Conservation (phyloP, 1,284 basidiomycete species). For the Sporisorium graminicola region DNA sequence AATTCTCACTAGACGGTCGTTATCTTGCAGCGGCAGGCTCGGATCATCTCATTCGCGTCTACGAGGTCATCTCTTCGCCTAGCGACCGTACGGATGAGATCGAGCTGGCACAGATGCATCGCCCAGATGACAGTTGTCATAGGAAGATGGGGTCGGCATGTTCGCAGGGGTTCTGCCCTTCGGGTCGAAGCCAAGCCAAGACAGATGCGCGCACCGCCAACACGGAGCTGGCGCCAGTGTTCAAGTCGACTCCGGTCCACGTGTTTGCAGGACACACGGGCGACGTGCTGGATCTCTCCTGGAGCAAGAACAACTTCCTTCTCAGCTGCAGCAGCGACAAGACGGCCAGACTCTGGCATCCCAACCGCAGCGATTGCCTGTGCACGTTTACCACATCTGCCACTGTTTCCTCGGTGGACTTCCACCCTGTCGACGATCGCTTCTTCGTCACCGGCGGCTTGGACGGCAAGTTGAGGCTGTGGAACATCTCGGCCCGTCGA, state of each 20-base stretch:
- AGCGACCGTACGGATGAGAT: slow-evolving; percentile 43
- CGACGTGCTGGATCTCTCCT: slow-evolving; percentile 70
- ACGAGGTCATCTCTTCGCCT: slow-evolving; percentile 45
- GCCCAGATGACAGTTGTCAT: slow-evolving; percentile 5
- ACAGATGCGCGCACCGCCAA: background rate
- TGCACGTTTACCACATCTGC: slow-evolving; percentile 70
- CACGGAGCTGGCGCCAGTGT: slow-evolving; percentile 42
- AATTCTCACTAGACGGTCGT: slow-evolving; percentile 67
- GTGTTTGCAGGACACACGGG: slow-evolving; percentile 68
- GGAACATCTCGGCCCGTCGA: slow-evolving; percentile 63
- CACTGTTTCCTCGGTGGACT: slow-evolving; percentile 69
- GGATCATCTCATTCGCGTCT: slow-evolving; percentile 67
- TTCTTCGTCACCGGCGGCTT: slow-evolving; percentile 70
- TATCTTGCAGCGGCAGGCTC: slow-evolving; percentile 70
- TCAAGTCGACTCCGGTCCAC: slow-evolving; percentile 58
- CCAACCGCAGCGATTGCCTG: slow-evolving; percentile 66
- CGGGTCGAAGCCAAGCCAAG: slow-evolving; percentile 8
- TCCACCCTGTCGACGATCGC: slow-evolving; percentile 69
- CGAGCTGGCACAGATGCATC: slow-evolving; percentile 19
- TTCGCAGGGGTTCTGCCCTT: background rate
- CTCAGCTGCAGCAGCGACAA: slow-evolving; percentile 70
- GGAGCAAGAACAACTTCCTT: slow-evolving; percentile 71
- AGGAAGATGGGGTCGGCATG: slow-evolving; percentile 1
- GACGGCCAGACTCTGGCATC: slow-evolving; percentile 71
- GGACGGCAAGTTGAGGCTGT: slow-evolving; percentile 70